These are phyloP conservation scores for Combretum micranthum DNA, from an alignment of 345 rosid species.

Conservation along the genomic window DNA sequence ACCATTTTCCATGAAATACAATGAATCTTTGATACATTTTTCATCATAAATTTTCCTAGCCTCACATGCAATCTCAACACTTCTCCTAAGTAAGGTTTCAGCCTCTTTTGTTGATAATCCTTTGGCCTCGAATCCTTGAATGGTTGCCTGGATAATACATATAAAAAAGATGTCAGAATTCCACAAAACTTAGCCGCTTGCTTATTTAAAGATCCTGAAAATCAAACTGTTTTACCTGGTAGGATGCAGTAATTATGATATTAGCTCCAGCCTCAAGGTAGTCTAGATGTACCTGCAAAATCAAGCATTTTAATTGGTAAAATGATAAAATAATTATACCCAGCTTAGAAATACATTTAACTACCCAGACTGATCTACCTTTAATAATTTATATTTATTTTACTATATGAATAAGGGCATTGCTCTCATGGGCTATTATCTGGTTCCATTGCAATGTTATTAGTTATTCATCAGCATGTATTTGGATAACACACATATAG, in stretches of 20 bases:
- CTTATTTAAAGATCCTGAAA: background rate
- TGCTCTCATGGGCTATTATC: no score
- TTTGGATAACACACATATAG: no score
- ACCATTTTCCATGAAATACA: constrained; percentile 34
- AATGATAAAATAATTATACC: no score
- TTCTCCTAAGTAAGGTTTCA: constrained; percentile 50
- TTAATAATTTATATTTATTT: no score
- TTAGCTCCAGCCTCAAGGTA: constrained; percentile 89
- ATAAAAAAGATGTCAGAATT: background rate
- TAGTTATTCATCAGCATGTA: no score
- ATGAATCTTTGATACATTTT: constrained; percentile 44
- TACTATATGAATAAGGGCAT: no score
- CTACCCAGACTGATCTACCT: no score
- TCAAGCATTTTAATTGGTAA: background rate
- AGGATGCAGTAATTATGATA: constrained; percentile 70
- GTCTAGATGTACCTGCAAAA: constrained; percentile 73
- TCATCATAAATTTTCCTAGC: constrained; percentile 66
- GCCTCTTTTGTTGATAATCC: constrained; percentile 62
- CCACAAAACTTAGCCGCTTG: background rate
- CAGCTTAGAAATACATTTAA: no score
- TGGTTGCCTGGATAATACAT: constrained; percentile 48
- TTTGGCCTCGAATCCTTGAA: constrained; percentile 84
- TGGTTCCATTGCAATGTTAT: no score
- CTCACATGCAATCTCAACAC: constrained; percentile 79
- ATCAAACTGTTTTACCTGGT: constrained; percentile 46